Percentiles rank a stretch among this genome's conserved stretches.
Evolutionary conservation across 2,329 filamentous ascomycete genomes (phyloP).

Genomic region (Decorospora gaudefroyi): DNA sequence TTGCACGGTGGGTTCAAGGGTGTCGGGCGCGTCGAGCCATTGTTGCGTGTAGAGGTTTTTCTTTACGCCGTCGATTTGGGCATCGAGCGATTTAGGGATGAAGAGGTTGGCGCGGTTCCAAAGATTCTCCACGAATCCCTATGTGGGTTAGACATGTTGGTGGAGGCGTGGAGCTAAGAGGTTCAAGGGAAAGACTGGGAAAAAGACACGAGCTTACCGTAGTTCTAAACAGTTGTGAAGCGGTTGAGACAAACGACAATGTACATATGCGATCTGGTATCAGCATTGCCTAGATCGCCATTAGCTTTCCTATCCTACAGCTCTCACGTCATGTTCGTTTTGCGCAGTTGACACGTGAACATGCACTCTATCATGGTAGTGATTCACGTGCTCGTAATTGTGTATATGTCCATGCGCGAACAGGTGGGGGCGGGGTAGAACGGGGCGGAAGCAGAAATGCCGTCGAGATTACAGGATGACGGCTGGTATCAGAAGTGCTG

Average conservation of each 20-base stretch:
- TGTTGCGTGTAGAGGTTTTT: constrained; percentile 66
- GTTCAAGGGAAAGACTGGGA: neutral
- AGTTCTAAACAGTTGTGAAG: constrained; percentile 54
- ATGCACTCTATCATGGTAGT: no score
- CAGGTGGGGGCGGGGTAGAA: constrained; percentile 28
- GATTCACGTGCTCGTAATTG: no score
- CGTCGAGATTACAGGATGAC: constrained; percentile 32
- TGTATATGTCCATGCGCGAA: constrained; percentile 7
- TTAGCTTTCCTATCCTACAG: no score
- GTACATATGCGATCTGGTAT: constrained; percentile 56
- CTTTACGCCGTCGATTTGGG: constrained; percentile 67
- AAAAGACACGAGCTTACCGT: constrained; percentile 31
- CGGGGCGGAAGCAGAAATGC: constrained; percentile 18
- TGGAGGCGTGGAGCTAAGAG: no score
- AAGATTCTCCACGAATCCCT: constrained; percentile 65
- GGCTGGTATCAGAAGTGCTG: constrained; percentile 22
- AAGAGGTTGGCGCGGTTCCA: constrained; percentile 60
- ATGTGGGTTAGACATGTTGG: constrained; percentile 50
- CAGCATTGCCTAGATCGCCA: constrained; percentile 43
- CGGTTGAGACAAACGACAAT: constrained; percentile 57
- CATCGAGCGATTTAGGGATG: constrained; percentile 72
- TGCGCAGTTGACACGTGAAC: no score
- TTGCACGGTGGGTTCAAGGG: constrained; percentile 47
- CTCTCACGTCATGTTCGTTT: no score
- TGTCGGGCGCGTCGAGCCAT: constrained; percentile 68